A percentile compares a stretch with the other conserved stretches of the same genome.
phyloP scores from a whole-genome alignment of 225 moss, liverwort and hornwort species.

The Rhytidiadelphus loreus region DNA sequence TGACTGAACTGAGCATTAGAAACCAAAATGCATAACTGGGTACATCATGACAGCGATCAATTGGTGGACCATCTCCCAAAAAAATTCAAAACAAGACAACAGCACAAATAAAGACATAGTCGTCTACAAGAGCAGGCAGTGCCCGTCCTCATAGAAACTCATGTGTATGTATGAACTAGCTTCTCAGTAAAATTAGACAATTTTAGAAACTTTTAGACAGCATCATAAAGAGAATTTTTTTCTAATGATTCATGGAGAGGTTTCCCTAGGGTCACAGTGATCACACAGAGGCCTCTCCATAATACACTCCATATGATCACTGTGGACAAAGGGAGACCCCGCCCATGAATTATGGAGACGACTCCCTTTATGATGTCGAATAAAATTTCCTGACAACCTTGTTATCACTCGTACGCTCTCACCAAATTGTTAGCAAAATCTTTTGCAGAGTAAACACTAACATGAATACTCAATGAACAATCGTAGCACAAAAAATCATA shows the following conservation, averaged over 20 bases:
- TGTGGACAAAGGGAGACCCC: too few species aligned
- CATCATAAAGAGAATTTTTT: not conserved
- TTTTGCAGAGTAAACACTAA: not conserved
- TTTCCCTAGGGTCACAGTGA: not conserved
- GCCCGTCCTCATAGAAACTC: not conserved
- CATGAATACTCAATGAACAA: not conserved
- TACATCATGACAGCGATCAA: not conserved
- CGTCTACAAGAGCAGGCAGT: not conserved
- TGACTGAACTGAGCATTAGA: not conserved
- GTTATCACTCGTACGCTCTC: not conserved
- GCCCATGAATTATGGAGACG: not conserved
- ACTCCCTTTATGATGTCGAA: not conserved
- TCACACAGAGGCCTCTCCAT: not conserved
- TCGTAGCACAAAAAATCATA: not conserved
- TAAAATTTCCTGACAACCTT: not conserved
- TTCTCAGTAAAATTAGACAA: not conserved
- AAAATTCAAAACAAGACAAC: not conserved
- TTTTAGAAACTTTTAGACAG: not conserved
- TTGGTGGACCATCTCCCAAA: not conserved
- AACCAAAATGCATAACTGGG: not conserved
- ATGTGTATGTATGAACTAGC: not conserved
- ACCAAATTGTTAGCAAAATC: not conserved
- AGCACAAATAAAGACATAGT: not conserved
- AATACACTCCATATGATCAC: not conserved
- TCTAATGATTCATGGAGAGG: not conserved